Conservation (phyloP, 805 yeast genomes). For the Spathaspora girioi region DNA sequence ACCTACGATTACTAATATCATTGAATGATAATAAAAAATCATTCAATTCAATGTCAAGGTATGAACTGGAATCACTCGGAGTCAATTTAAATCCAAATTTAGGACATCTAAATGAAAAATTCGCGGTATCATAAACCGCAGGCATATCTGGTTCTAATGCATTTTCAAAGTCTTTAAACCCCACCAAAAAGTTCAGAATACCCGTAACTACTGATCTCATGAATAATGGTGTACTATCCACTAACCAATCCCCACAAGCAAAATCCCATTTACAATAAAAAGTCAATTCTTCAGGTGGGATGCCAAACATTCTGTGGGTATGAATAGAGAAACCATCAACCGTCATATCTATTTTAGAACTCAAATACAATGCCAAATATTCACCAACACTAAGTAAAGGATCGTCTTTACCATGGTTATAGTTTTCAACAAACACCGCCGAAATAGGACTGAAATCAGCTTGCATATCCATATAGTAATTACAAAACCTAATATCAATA, state of each 20-base stretch:
- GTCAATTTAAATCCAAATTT: slow-evolving; percentile 38
- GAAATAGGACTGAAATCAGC: slow-evolving; percentile 61
- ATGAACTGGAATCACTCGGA: slow-evolving; percentile 1
- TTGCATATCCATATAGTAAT: slow-evolving; percentile 91
- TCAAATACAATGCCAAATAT: slow-evolving; percentile 15
- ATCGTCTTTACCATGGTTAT: slow-evolving; percentile 19
- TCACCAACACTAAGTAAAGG: slow-evolving; percentile 21
- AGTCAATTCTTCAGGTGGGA: slow-evolving; percentile 86
- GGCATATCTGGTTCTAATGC: slow-evolving; percentile 56
- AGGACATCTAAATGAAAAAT: slow-evolving; percentile 55
- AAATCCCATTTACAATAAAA: slow-evolving; percentile 91
- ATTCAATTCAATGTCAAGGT: slow-evolving; percentile 13
- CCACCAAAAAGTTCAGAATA: slow-evolving; percentile 50
- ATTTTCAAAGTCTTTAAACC: slow-evolving; percentile 75
- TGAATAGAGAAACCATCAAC: slow-evolving; percentile 65
- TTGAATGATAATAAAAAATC: slow-evolving; percentile 44
- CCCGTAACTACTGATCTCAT: slow-evolving; percentile 42
- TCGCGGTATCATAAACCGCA: slow-evolving; percentile 63
- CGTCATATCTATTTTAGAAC: slow-evolving; percentile 37
- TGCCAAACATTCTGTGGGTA: slow-evolving; percentile 90
- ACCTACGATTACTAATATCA: slow-evolving; percentile 69
- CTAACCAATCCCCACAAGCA: slow-evolving; percentile 52
- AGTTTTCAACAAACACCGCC: slow-evolving; percentile 29
- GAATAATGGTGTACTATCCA: slow-evolving; percentile 49
- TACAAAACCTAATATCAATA: slow-evolving; percentile 80